Evolutionary conservation across 441 rosid species (phyloP).

Genomic region (Pelargonium australe): DNA sequence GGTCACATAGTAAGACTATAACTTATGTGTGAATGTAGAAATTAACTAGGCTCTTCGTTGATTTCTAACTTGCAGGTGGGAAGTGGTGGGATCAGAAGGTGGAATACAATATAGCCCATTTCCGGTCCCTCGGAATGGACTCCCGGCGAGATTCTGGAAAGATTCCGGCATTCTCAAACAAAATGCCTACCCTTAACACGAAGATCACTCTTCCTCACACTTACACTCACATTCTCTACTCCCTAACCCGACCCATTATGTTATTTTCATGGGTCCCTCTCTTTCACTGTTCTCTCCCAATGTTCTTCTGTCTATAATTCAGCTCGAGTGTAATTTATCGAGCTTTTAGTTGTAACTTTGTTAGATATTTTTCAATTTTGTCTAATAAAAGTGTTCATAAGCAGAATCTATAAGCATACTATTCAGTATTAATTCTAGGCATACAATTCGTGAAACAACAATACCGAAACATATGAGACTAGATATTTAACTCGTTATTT

Average conservation of each 20-base stretch:
- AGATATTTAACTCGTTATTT: neutral
- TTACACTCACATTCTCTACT: neutral
- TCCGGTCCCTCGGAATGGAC: constrained; percentile 72
- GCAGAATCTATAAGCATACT: neutral
- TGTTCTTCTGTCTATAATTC: neutral
- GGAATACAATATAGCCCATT: constrained; percentile 85
- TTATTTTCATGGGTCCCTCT: constrained; percentile 16
- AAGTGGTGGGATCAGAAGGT: constrained; percentile 47
- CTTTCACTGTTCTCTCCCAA: neutral
- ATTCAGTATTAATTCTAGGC: neutral
- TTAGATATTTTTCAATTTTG: neutral
- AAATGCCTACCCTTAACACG: constrained; percentile 12
- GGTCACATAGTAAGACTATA: constrained; percentile 5
- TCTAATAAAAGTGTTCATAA: neutral
- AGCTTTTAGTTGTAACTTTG: constrained; percentile 2
- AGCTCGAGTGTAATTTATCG: constrained; percentile 1
- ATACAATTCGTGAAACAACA: neutral
- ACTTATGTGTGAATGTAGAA: neutral
- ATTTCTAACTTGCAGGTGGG: constrained; percentile 50
- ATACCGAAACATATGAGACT: neutral
- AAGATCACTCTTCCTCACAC: constrained; percentile 7
- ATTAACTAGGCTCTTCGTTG: constrained; percentile 10
- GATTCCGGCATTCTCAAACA: constrained; percentile 18
- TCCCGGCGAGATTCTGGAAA: constrained; percentile 64
- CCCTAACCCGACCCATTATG: constrained; percentile 18